Evolutionary conservation across 371 early-diverging fungal genomes (phyloP).

Genomic region (Rhizopus sp.): DNA sequence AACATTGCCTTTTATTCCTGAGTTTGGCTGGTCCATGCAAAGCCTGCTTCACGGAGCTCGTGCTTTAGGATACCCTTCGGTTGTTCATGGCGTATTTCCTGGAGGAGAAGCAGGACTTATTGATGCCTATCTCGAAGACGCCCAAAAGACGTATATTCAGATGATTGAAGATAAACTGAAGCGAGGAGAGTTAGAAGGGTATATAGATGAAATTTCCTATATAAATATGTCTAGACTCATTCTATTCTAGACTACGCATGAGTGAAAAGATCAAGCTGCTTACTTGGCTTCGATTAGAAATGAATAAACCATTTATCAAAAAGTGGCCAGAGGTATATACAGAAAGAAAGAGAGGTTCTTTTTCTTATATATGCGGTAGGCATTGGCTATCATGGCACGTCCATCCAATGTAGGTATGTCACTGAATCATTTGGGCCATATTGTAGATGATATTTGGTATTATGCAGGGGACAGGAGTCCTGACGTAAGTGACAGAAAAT

Average conservation of each 20-base stretch:
- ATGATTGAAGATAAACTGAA: conserved; percentile 46
- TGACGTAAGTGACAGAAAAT: conserved; percentile 57
- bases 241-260: conserved; percentile 26
- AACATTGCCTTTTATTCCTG: conserved; percentile 67
- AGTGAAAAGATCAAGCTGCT: conserved; percentile 66
- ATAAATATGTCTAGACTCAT: too few species aligned
- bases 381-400: conserved; percentile 79
- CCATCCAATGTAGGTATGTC: conserved; percentile 74
- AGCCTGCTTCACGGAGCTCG: conserved; percentile 70
- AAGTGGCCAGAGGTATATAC: conserved; percentile 81
- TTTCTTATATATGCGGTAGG: conserved; percentile 40
- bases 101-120: conserved; percentile 75
- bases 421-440: conserved; percentile 63
- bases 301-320: conserved; percentile 70
- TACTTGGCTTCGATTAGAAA: conserved; percentile 67
- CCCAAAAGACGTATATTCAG: conserved; percentile 58
- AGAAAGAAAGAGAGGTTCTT: background rate
- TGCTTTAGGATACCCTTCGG: conserved; percentile 70
- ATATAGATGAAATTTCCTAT: conserved; percentile 4
- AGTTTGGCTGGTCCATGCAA: conserved; percentile 75
- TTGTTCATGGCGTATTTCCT: conserved; percentile 73
- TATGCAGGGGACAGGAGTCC: conserved; percentile 84
- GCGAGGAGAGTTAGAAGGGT: conserved; percentile 53
- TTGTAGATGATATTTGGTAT: conserved; percentile 88
- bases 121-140: conserved; percentile 72